These are phyloP conservation scores for Arthroderma sp. DNA, from an alignment of 2,329 filamentous ascomycete species.

Conservation along the genomic window DNA sequence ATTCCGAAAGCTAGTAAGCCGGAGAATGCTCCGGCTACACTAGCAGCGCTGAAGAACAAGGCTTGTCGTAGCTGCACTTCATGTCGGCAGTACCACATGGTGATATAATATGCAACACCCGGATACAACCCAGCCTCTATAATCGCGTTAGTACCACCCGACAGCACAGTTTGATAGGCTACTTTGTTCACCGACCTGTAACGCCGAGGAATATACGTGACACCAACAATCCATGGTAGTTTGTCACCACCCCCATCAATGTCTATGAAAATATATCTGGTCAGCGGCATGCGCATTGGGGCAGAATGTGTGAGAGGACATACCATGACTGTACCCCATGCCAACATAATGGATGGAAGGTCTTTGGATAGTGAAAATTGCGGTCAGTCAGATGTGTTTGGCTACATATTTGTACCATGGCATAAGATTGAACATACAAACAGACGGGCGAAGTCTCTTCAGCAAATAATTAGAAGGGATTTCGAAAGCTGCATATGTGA, in stretches of 20 bases:
- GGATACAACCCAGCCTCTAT: constrained; percentile 31
- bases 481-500: constrained; percentile 15
- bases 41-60: constrained; percentile 35
- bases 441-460: constrained; percentile 18
- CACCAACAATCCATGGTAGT: constrained; percentile 33
- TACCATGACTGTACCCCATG: constrained; percentile 37
- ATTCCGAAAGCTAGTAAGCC: constrained; percentile 41
- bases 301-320: not conserved
- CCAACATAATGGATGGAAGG: constrained; percentile 21
- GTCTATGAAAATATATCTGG: constrained; percentile 17
- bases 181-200: constrained; percentile 13
- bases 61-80: constrained; percentile 33
- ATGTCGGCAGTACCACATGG: constrained; percentile 33
- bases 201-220: constrained; percentile 35
- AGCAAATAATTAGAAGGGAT: constrained; percentile 18
- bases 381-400: too few relatives aligned
- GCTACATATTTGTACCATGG: too few relatives aligned
- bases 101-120: constrained; percentile 33
- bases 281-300: not conserved
- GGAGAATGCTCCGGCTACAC: constrained; percentile 39
- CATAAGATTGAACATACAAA: constrained; percentile 9
- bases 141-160: not conserved
- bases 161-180: not conserved
- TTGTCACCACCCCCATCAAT: constrained; percentile 37
- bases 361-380: constrained; percentile 1